phyloP scores from a whole-genome alignment of 306 rosid species.

The Hippophae rhamnoides region DNA sequence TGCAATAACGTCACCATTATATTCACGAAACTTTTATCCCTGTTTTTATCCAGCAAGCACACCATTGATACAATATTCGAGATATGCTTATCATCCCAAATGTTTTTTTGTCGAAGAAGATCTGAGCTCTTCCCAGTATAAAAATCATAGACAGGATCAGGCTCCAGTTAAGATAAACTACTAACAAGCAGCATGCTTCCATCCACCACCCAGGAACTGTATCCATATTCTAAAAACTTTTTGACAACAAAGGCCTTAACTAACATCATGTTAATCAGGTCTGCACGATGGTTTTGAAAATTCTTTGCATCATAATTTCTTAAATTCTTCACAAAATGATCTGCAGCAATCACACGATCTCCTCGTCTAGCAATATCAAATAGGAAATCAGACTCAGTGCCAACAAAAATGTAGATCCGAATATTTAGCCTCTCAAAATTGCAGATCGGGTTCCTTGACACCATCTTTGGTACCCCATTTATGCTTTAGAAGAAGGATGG shows the following conservation, averaged over 20 bases:
- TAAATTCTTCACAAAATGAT: conserved; percentile 40
- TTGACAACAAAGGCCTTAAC: conserved; percentile 40
- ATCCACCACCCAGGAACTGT: conserved; percentile 47
- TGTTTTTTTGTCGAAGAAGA: conserved; percentile 36
- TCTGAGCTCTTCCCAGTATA: conserved; percentile 32
- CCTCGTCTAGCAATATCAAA: conserved; percentile 81
- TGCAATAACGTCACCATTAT: conserved; percentile 26
- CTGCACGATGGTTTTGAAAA: conserved; percentile 24
- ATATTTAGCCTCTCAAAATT: conserved; percentile 72
- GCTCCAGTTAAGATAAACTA: conserved; percentile 26
- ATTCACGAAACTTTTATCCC: conserved; percentile 31
- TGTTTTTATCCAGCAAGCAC: conserved; percentile 31
- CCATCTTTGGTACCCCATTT: conserved; percentile 38
- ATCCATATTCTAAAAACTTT: conserved; percentile 46
- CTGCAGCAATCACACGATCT: conserved; percentile 48
- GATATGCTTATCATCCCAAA: conserved; percentile 33
- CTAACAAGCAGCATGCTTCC: conserved; percentile 51
- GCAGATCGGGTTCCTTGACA: conserved; percentile 58
- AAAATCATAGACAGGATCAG: conserved; percentile 30
- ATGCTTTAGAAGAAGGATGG: conserved; percentile 48
- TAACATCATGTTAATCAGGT: conserved; percentile 35
- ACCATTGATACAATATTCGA: conserved; percentile 27
- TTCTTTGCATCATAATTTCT: conserved; percentile 32
- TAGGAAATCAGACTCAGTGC: conserved; percentile 47
- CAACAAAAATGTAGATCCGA: conserved; percentile 52